A percentile compares a stretch with the other conserved stretches of the same genome.
These are phyloP conservation scores for Polyporus arcularius DNA, from an alignment of 768 basidiomycete species.

Conservation along the genomic window DNA sequence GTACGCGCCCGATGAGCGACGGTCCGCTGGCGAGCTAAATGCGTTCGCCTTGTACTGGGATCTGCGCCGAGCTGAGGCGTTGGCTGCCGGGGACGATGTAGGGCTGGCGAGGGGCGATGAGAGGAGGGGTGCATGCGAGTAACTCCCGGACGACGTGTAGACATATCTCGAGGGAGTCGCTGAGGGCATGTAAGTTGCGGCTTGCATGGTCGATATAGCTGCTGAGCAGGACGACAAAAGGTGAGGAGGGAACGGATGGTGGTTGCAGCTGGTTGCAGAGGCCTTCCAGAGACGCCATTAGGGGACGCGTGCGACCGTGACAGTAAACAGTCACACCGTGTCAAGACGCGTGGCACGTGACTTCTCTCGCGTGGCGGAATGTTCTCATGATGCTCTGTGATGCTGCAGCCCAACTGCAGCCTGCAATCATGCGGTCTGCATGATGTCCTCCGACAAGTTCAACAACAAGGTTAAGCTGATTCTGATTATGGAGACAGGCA, in stretches of 20 bases:
- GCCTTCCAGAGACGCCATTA: background rate
- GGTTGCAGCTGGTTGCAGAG: background rate
- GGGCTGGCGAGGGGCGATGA: slow-evolving; percentile 56
- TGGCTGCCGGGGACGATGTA: slow-evolving; percentile 47
- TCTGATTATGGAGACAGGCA: too few species aligned
- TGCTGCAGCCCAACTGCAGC: too few species aligned
- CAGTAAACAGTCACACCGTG: background rate
- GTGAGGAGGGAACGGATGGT: background rate
- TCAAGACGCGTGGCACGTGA: background rate
- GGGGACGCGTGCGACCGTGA: background rate
- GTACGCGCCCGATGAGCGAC: slow-evolving; percentile 15
- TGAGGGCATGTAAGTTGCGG: slow-evolving; percentile 1
- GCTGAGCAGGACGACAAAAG: background rate
- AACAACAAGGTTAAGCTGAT: too few species aligned
- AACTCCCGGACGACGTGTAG: background rate
- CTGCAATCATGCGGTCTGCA: too few species aligned
- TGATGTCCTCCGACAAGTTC: too few species aligned
- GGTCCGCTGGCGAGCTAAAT: slow-evolving; percentile 32
- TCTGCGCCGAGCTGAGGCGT: slow-evolving; percentile 50
- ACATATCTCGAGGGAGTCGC: slow-evolving; percentile 6
- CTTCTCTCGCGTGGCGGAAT: too few species aligned
- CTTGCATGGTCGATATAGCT: slow-evolving; percentile 3
- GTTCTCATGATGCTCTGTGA: too few species aligned
- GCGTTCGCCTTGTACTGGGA: slow-evolving; percentile 53
- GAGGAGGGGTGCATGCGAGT: slow-evolving; percentile 16